Evolutionary conservation across 2,329 filamentous ascomycete genomes (phyloP).

Genomic region (Chrysosporium keratinophilum): DNA sequence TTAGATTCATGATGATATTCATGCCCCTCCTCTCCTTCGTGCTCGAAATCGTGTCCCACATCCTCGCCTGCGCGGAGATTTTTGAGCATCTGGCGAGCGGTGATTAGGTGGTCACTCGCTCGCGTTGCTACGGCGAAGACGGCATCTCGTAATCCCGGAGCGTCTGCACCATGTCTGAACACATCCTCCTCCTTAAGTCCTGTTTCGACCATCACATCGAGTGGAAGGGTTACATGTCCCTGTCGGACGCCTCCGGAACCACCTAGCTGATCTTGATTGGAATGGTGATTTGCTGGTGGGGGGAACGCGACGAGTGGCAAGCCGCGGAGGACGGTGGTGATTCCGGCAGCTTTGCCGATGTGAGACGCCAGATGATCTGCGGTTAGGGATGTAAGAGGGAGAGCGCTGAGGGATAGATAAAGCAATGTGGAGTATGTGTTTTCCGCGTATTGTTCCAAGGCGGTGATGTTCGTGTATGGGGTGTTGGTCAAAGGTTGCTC

Average conservation of each 20-base stretch:
- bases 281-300: slow-evolving; percentile 48
- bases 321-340: slow-evolving; percentile 74
- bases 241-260: slow-evolving; percentile 39
- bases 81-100: slow-evolving; percentile 80
- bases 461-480: slow-evolving; percentile 62
- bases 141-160: slow-evolving; percentile 72
- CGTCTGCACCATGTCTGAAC: slow-evolving; percentile 66
- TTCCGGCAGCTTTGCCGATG: slow-evolving; percentile 87
- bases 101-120: slow-evolving; percentile 92
- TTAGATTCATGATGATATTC: slow-evolving; percentile 39
- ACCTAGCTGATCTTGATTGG: slow-evolving; percentile 38
- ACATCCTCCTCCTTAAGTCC: slow-evolving; percentile 82
- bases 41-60: slow-evolving; percentile 80
- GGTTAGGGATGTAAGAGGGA: slow-evolving; percentile 71
- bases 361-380: slow-evolving; percentile 90
- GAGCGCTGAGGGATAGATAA: slow-evolving; percentile 71
- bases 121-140: slow-evolving; percentile 86
- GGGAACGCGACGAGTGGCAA: slow-evolving; percentile 80
- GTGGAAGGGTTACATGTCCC: slow-evolving; percentile 64
- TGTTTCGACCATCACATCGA: slow-evolving; percentile 78
- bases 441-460: slow-evolving; percentile 80
- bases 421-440: slow-evolving; percentile 88
- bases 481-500: slow-evolving; percentile 75
- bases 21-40: slow-evolving; percentile 64
- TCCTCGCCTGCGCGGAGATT: slow-evolving; percentile 63